These are phyloP conservation scores for Penicillium hordei DNA, from an alignment of 2,329 filamentous ascomycete genomes.

Conservation along the genomic window DNA sequence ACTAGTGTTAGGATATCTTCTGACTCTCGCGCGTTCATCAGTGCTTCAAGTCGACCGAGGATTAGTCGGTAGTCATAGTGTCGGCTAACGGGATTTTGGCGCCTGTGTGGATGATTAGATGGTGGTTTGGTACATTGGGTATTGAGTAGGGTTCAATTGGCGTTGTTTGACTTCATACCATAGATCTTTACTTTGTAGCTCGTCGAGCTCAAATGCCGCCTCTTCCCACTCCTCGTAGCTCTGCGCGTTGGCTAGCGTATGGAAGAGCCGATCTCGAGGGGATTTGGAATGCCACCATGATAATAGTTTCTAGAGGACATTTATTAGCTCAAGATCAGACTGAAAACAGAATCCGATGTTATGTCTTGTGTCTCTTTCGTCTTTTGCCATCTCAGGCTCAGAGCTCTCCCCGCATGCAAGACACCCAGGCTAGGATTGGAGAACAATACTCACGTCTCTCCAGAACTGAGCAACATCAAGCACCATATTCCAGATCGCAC, in stretches of 20 bases:
- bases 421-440: not conserved
- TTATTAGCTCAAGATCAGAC: not conserved
- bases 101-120: constrained; percentile 53
- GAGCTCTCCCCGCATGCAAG: not conserved
- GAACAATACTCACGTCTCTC: constrained; percentile 52
- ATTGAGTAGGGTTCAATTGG: not conserved
- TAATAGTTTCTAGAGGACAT: constrained; percentile 60
- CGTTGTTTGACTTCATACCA: constrained; percentile 54
- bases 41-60: constrained; percentile 68
- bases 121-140: not conserved
- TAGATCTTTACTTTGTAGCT: constrained; percentile 73
- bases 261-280: constrained; percentile 64
- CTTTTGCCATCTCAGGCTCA: not conserved
- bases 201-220: constrained; percentile 79
- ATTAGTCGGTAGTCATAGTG: constrained; percentile 88
- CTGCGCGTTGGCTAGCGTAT: constrained; percentile 64
- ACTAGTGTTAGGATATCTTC: constrained; percentile 73
- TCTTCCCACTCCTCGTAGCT: constrained; percentile 84
- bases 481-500: constrained; percentile 56
- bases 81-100: constrained; percentile 74
- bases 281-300: constrained; percentile 67
- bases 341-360: not conserved
- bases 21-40: constrained; percentile 67
- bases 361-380: not conserved
- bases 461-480: constrained; percentile 64